Conservation (phyloP, 352 stramenopile genomes). For the Thraustochytrium sp. region DNA sequence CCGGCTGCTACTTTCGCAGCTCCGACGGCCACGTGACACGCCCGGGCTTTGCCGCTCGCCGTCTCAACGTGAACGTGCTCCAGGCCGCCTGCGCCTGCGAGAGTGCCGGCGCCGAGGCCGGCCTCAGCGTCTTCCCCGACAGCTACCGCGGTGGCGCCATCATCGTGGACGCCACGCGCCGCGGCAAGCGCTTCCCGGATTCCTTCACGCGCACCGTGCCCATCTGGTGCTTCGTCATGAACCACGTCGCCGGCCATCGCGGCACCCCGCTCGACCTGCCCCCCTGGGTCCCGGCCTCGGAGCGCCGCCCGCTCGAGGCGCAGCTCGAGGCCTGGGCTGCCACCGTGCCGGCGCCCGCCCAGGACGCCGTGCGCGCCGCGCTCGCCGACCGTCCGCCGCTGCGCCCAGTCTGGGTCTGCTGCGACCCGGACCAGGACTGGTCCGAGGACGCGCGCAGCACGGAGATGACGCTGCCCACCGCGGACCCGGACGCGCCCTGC, state of each 20-base stretch:
- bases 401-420: slow-evolving; percentile 21
- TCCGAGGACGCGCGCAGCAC: neutral
- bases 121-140: neutral
- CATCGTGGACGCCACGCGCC: neutral
- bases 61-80: slow-evolving; percentile 1
- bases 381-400: neutral
- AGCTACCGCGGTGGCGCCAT: neutral
- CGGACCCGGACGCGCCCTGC: neutral
- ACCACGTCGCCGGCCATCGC: neutral
- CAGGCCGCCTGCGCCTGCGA: neutral
- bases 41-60: neutral
- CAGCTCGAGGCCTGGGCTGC: neutral
- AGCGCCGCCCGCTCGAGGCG: neutral
- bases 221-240: slow-evolving; percentile 21
- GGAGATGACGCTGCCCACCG: neutral
- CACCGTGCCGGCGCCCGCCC: neutral
- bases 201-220: neutral
- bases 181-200: slow-evolving; percentile 23
- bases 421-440: neutral
- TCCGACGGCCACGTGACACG: neutral
- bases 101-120: neutral
- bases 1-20: slow-evolving; percentile 1
- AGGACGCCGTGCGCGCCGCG: neutral
- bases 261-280: neutral
- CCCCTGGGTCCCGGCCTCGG: neutral